Evolutionary conservation across 2,329 filamentous ascomycete genomes (phyloP).

Genomic region (Coleophoma eucalyptorum): DNA sequence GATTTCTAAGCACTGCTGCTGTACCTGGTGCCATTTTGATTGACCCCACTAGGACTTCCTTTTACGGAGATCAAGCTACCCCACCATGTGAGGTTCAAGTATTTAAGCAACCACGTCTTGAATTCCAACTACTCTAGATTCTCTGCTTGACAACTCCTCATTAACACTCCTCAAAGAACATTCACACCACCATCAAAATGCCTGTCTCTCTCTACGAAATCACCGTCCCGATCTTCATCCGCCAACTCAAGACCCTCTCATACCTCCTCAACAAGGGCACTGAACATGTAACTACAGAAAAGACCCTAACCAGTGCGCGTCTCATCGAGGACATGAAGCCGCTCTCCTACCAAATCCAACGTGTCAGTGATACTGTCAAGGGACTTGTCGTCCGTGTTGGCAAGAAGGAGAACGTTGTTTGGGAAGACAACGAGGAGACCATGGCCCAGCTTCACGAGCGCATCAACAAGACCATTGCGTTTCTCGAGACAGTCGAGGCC

Average conservation of each 20-base stretch:
- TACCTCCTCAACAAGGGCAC: conserved; percentile 40
- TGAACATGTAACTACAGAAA: conserved; percentile 31
- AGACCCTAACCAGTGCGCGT: conserved; percentile 30
- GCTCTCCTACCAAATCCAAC: conserved; percentile 44
- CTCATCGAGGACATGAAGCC: conserved; percentile 46
- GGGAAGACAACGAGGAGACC: conserved; percentile 41
- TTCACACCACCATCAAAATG: conserved; percentile 8
- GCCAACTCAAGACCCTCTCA: conserved; percentile 36
- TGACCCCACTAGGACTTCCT: no score
- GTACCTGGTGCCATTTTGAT: no score
- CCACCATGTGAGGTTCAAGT: no score
- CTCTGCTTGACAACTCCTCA: no score
- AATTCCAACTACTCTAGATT: no score
- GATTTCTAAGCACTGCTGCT: no score
- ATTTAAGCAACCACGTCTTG: no score
- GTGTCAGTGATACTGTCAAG: conserved; percentile 36
- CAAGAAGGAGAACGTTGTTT: conserved; percentile 24
- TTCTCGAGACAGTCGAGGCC: conserved; percentile 38
- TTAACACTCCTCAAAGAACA: no score
- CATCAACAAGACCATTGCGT: conserved; percentile 40
- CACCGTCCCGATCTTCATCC: conserved; percentile 37
- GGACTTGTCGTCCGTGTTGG: conserved; percentile 33
- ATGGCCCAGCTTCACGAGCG: conserved; percentile 44
- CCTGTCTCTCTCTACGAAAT: conserved; percentile 26
- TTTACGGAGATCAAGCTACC: no score